A percentile compares a stretch with the other conserved stretches of the same genome.
phyloP scores from a whole-genome alignment of 768 basidiomycete genomes.

The Mycena vitilis region DNA sequence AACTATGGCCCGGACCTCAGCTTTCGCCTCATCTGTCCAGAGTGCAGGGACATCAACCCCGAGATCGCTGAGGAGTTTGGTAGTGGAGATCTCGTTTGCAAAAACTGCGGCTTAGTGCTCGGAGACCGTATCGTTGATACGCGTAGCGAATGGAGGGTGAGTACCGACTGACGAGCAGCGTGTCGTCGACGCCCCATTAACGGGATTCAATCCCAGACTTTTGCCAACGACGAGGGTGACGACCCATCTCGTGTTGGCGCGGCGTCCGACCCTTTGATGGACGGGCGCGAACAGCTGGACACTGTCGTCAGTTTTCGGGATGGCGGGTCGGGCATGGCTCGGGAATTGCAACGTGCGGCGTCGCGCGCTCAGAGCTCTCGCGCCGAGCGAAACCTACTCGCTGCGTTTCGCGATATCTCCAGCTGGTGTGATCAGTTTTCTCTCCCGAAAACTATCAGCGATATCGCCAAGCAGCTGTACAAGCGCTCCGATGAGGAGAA shows the following conservation, averaged over 20 bases:
- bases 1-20: conserved; percentile 83
- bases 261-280: conserved; percentile 91
- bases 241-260: conserved; percentile 99
- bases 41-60: conserved; percentile 93
- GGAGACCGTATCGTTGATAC: conserved; percentile 98
- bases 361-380: conserved; percentile 83
- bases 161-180: conserved; percentile 46
- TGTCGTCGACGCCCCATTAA: conserved; percentile 36
- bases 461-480: conserved; percentile 97
- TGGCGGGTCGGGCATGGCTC: conserved; percentile 92
- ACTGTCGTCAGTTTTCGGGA: conserved; percentile 97
- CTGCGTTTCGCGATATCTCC: conserved; percentile 91
- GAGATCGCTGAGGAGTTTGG: conserved; percentile 98
- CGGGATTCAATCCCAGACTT: conserved; percentile 70
- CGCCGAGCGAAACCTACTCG: conserved; percentile 85
- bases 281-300: conserved; percentile 94
- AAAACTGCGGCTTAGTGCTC: conserved; percentile 91
- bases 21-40: conserved; percentile 93
- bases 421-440: conserved; percentile 97
- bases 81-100: conserved; percentile 97
- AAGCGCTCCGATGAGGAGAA: conserved; percentile 98
- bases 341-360: conserved; percentile 93
- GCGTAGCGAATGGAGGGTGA: conserved; percentile 96
- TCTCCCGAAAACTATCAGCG: conserved; percentile 92
- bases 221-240: conserved; percentile 99